Evolutionary conservation across 768 basidiomycete genomes (phyloP).

Genomic region (Lactarius vividus): DNA sequence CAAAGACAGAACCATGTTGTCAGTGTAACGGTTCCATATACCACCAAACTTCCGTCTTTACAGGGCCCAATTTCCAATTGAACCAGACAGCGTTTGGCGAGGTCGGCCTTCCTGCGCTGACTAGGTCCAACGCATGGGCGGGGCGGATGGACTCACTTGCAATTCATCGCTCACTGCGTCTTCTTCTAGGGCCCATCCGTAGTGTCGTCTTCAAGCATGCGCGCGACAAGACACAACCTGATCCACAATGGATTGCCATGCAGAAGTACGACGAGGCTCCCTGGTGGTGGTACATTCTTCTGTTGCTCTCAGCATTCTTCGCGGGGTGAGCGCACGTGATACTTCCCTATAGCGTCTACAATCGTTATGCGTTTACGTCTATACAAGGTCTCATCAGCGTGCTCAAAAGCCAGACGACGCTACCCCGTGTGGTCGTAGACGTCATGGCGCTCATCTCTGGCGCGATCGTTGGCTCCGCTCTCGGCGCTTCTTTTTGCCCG

Average conservation of each 20-base stretch:
- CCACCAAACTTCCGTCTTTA: conserved; percentile 51
- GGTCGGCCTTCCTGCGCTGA: conserved; percentile 40
- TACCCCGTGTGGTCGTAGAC: conserved; percentile 64
- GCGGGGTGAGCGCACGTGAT: conserved; percentile 41
- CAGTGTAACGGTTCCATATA: conserved; percentile 59
- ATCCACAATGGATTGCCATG: conserved; percentile 60
- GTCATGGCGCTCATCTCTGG: conserved; percentile 55
- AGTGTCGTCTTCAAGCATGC: conserved; percentile 47
- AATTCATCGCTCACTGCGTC: conserved; percentile 53
- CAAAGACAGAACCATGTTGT: no score
- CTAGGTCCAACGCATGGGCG: conserved; percentile 52
- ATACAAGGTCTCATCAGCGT: conserved; percentile 36
- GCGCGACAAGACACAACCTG: conserved; percentile 45
- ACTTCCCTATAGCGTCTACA: neutral
- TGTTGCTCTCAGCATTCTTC: conserved; percentile 51
- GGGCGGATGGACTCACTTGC: conserved; percentile 44
- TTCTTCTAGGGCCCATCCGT: conserved; percentile 59
- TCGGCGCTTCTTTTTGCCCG: conserved; percentile 54
- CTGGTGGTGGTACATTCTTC: conserved; percentile 56
- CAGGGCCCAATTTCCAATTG: conserved; percentile 47
- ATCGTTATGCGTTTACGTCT: neutral
- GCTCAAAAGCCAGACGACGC: conserved; percentile 57
- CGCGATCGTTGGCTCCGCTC: conserved; percentile 45
- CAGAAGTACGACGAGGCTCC: conserved; percentile 60
- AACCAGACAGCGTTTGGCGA: conserved; percentile 54